Evolutionary conservation across 768 basidiomycete species (phyloP).

Genomic region (Phylloporus scabripes): DNA sequence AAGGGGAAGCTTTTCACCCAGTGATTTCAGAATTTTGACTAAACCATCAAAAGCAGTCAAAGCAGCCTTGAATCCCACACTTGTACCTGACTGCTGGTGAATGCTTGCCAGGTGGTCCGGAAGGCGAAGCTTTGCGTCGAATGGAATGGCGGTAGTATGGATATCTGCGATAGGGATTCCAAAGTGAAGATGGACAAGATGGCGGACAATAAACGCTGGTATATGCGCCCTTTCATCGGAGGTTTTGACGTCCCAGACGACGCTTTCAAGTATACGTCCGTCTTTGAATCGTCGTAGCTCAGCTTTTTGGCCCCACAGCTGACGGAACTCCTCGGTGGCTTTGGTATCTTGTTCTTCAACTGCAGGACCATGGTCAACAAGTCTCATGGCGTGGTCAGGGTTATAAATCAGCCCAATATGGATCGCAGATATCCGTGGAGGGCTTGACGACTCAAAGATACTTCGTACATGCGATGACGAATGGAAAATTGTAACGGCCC

Average conservation of each 20-base stretch:
- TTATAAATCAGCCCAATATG: constrained; percentile 76
- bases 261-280: constrained; percentile 84
- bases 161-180: constrained; percentile 50
- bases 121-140: constrained; percentile 54
- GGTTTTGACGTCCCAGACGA: constrained; percentile 91
- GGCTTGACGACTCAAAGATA: constrained; percentile 51
- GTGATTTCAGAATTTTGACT: constrained; percentile 65
- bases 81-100: constrained; percentile 31
- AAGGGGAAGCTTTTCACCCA: constrained; percentile 72
- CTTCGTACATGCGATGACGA: constrained; percentile 41
- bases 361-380: constrained; percentile 89
- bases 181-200: constrained; percentile 76
- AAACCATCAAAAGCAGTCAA: constrained; percentile 75
- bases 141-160: constrained; percentile 52
- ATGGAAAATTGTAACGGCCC: constrained; percentile 58
- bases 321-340: constrained; percentile 58
- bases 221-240: constrained; percentile 77
- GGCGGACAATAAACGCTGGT: constrained; percentile 65
- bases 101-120: constrained; percentile 48
- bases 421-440: constrained; percentile 43
- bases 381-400: constrained; percentile 64
- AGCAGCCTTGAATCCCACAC: constrained; percentile 66
- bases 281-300: constrained; percentile 96
- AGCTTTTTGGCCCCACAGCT: constrained; percentile 88
- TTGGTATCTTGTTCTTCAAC: constrained; percentile 55